A percentile compares a stretch with the other conserved stretches of the same genome.
Conservation (phyloP, 495 filamentous ascomycete genomes). For the Lasiosphaeria hispida region DNA sequence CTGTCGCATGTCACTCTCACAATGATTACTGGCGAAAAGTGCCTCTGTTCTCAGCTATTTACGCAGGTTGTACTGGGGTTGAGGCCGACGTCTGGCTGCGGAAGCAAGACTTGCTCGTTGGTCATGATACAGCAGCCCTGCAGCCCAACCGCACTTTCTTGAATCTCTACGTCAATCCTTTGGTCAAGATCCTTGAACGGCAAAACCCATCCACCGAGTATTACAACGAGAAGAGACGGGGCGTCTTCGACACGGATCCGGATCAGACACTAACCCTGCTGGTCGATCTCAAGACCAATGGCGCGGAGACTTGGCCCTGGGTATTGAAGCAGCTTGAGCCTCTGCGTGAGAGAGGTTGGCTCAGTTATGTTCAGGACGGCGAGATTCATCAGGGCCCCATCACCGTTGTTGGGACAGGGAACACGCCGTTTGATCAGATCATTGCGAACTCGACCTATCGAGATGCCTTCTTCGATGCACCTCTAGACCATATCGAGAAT, state of each 20-base stretch:
- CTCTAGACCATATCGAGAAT: conserved; percentile 43
- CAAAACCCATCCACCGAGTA: conserved; percentile 51
- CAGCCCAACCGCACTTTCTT: conserved; percentile 57
- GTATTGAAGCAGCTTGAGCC: conserved; percentile 63
- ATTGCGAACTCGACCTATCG: conserved; percentile 49
- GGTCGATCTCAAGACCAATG: conserved; percentile 67
- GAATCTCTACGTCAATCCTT: conserved; percentile 62
- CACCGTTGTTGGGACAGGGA: conserved; percentile 78
- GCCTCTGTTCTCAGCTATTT: conserved; percentile 64
- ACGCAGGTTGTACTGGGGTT: conserved; percentile 66
- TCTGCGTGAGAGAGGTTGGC: conserved; percentile 59
- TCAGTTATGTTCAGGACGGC: conserved; percentile 56
- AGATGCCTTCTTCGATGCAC: conserved; percentile 69
- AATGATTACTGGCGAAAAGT: conserved; percentile 88
- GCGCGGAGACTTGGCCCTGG: conserved; percentile 47
- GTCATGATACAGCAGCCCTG: conserved; percentile 53
- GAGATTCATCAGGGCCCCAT: conserved; percentile 55
- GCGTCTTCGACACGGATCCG: conserved; percentile 60
- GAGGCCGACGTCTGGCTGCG: conserved; percentile 91
- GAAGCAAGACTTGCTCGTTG: conserved; percentile 62
- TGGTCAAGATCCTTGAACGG: conserved; percentile 54
- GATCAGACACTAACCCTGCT: conserved; percentile 65
- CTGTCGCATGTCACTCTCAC: conserved; percentile 74
- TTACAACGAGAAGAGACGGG: conserved; percentile 44
- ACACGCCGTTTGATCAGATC: conserved; percentile 65